These are phyloP conservation scores for Mrakia hoshinonis DNA, from an alignment of 768 basidiomycete genomes.

Conservation along the genomic window DNA sequence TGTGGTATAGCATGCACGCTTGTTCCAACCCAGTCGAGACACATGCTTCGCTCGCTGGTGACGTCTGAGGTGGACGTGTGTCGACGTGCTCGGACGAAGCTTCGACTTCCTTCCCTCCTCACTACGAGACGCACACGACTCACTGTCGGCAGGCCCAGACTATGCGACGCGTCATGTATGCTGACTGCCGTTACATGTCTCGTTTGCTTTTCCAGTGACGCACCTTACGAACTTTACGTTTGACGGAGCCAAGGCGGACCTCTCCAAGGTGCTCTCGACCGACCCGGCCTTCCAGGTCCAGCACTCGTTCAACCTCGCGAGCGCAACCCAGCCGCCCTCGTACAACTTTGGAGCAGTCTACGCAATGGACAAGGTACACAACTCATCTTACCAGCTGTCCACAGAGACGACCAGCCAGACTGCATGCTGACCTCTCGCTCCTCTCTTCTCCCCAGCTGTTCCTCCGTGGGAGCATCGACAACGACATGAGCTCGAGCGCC, in stretches of 20 bases:
- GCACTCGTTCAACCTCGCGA: constrained; percentile 86
- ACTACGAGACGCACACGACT: neutral
- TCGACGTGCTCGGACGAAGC: no score
- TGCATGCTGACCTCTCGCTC: neutral
- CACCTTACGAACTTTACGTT: constrained; percentile 91
- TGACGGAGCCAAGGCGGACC: constrained; percentile 92
- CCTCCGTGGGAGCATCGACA: constrained; percentile 86
- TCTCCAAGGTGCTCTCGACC: constrained; percentile 83
- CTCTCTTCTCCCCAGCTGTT: constrained; percentile 53
- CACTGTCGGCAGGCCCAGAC: no score
- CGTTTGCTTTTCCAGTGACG: constrained; percentile 53
- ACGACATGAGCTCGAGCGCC: constrained; percentile 80
- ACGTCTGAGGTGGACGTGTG: no score
- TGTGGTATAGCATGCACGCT: no score
- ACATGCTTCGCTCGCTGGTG: no score
- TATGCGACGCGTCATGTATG: no score
- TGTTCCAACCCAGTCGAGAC: no score
- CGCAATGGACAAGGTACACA: constrained; percentile 65
- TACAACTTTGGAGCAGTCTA: constrained; percentile 94
- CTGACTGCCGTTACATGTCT: neutral
- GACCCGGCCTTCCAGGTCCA: constrained; percentile 98
- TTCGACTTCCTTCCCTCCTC: neutral
- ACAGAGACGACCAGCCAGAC: neutral
- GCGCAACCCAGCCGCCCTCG: constrained; percentile 66
- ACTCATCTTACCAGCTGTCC: neutral